Evolutionary conservation across 352 stramenopile genomes (phyloP), one percentile per base, ranked within the genome.

Genomic region (Plasmopara halstedii): DNA sequence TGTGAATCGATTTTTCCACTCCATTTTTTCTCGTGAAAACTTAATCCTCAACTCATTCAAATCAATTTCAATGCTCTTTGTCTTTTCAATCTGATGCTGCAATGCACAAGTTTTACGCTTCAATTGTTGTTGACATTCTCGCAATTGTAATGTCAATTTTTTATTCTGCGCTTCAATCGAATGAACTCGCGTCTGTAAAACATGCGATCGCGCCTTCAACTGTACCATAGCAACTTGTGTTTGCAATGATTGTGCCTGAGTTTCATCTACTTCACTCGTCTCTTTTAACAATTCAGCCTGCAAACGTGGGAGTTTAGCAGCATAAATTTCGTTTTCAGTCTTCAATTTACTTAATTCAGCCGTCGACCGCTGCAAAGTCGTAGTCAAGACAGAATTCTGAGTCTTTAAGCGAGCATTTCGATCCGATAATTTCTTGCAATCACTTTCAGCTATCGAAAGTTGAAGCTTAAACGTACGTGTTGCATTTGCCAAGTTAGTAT

Each of bases 251-350:
- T 66, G 53, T 0, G 70, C 70, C n/a, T 73, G 57, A 11, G 51
- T 70, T 47, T 78, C 64, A 42, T 82, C 70, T 4, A 65, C 58
- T 15, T 73, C 67, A 1, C 50, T 64, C 0, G 64, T 76, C 26
- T 82, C 70, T n/a, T 74, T 26, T 17, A 66, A 46, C 6, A 82
- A 22, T n/a, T 77, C 70, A 0, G 64, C 56, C 29, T 76, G 64
- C n/a, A 82, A 45, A 18, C 55, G 52, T 3, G 67, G 70, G 20
- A 82, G 42, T 11, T 73, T 78, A 6, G 58, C 46, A 6, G 70
- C 58, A 22, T 76, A 82, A 9, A 82, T 36, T 29, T 76, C 67
- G 23, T 76, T 82, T n/a, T 78, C 70, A 1, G 59, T 67, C 35
- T 67, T 62, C 13, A 70, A 58, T 15, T 68, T 69, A 7, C 54